Evolutionary conservation across 306 rosid genomes (phyloP), one percentile per base, ranked within the genome.

Genomic region (Glycine tomentella): DNA sequence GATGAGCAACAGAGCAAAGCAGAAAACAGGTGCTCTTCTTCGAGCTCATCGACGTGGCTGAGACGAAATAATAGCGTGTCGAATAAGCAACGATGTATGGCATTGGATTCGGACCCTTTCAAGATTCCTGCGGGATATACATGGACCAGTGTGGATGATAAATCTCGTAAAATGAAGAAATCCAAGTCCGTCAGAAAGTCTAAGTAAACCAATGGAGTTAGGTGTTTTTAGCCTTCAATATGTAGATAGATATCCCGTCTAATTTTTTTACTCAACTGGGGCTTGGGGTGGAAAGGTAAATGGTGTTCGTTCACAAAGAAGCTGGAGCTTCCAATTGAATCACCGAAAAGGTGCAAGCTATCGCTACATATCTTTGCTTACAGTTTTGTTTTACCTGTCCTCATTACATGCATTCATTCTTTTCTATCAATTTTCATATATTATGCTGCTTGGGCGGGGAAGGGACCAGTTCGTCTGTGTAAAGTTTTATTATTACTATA

Each of bases 111-210:
- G 1, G 97, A 94, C 67, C 97, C 98, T 50, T 94, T 94, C 59
- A 90, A 90, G 1, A 94, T 94, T 83, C 98, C 98, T n/a, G 87
- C 84, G n/a, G 94, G 94, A 20, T 94, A 94, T 58, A 58, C 90
- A 13, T 92, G 98, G 98, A 82, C 90, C 5, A 89, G 88, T 70
- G 86, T 77, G 11, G 94, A 94, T 34, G 93, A 89, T 14, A 92
- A 92, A 84, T 89, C 78, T 25, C 31, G 31, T 45, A 94, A 92
- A 76, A 59, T 90, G 95, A 94, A 88, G 86, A 94, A 87, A 69
- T 94, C 95, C 3, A 94, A 90, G 87, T 92, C 98, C 20, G 73
- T 77, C 4, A 88, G 90, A 82, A 94, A 88, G 85, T 88, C 92
- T 31, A 93, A 88, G 89, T 90, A 67, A 80, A 57, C 44, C 31